These are phyloP conservation scores for Corchorus capsularis DNA, from an alignment of 345 rosid genomes.

Conservation along the genomic window DNA sequence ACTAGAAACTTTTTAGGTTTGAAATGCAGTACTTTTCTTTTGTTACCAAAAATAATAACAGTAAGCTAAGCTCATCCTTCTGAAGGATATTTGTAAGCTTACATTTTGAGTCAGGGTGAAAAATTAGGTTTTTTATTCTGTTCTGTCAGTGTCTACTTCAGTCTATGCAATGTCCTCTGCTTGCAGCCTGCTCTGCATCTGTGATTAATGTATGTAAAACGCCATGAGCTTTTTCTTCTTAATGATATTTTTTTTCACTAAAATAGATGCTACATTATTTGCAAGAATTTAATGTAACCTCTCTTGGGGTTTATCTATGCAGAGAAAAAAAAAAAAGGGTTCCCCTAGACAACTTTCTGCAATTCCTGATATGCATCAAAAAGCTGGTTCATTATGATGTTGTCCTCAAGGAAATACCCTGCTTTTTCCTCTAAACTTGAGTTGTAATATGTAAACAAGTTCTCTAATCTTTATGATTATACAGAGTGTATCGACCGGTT, in stretches of 20 bases:
- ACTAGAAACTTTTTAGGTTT: neutral
- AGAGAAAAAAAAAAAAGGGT: neutral
- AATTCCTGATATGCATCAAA: neutral
- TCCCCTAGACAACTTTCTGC: neutral
- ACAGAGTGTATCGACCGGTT: no score
- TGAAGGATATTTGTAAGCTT: neutral
- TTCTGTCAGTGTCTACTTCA: neutral
- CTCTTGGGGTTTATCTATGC: neutral
- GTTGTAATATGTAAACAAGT: no score
- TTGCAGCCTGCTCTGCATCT: neutral
- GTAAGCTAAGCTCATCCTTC: neutral
- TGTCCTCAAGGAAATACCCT: constrained; percentile 47
- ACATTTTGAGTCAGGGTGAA: neutral
- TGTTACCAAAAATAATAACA: neutral
- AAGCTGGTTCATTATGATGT: constrained; percentile 27
- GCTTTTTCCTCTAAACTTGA: no score
- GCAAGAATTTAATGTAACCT: neutral
- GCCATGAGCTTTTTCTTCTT: no score
- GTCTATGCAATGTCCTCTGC: neutral
- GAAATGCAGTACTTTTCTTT: neutral
- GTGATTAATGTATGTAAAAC: neutral
- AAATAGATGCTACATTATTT: neutral
- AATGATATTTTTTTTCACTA: no score
- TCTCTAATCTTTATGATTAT: no score
- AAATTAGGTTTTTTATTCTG: neutral